These are phyloP conservation scores for Yamadazyma atlantica DNA, from an alignment of 1,139 yeast species.

Conservation along the genomic window DNA sequence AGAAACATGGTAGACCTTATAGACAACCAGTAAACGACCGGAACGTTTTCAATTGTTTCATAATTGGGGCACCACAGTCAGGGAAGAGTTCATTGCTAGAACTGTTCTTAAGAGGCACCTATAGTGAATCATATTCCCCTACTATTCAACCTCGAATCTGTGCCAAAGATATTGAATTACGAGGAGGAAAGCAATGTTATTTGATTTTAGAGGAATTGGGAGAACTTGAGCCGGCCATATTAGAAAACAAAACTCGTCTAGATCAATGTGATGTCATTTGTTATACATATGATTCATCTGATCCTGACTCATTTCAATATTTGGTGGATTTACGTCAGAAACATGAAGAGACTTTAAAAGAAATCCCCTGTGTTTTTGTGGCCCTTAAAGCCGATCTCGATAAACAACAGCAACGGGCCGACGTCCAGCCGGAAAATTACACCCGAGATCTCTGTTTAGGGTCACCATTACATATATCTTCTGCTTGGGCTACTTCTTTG, in stretches of 20 bases:
- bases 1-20: conserved; percentile 62
- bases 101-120: conserved; percentile 74
- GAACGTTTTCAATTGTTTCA: conserved; percentile 86
- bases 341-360: conserved; percentile 55
- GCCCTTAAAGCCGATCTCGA: conserved; percentile 94
- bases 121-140: conserved; percentile 73
- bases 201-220: conserved; percentile 88
- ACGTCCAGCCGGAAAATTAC: conserved; percentile 83
- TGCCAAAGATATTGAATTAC: conserved; percentile 90
- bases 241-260: conserved; percentile 67
- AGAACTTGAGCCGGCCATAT: conserved; percentile 77
- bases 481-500: conserved; percentile 84
- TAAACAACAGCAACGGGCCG: conserved; percentile 88
- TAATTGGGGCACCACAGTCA: conserved; percentile 80
- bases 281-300: conserved; percentile 88
- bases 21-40: conserved; percentile 76
- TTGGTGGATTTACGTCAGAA: conserved; percentile 64
- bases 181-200: conserved; percentile 95
- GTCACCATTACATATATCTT: conserved; percentile 83
- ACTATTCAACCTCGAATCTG: conserved; percentile 79
- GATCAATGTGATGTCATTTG: conserved; percentile 91
- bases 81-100: conserved; percentile 85
- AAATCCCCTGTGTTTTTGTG: conserved; percentile 81
- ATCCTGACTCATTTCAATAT: conserved; percentile 90
- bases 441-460: conserved; percentile 60